Evolutionary conservation across 176 grass and related monocot genomes (phyloP).

Genomic region (Zizania latifolia): DNA sequence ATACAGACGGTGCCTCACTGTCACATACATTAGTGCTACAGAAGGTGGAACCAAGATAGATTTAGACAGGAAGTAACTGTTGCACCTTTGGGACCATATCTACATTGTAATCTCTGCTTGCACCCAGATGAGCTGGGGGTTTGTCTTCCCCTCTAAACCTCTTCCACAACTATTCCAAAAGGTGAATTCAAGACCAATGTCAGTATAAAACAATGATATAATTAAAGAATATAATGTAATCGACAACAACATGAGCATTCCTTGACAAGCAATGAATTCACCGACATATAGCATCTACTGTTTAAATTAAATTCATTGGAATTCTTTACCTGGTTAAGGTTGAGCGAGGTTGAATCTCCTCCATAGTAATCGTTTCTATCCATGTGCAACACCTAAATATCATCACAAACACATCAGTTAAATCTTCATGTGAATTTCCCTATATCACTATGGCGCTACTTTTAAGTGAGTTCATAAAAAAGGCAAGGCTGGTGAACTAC

Average conservation of each 20-base stretch:
- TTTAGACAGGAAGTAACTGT: conserved; percentile 1
- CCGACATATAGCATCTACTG: neutral
- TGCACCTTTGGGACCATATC: conserved; percentile 91
- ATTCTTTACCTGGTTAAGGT: conserved; percentile 65
- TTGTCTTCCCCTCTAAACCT: conserved; percentile 88
- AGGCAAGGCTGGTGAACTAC: neutral
- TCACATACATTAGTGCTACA: neutral
- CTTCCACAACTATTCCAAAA: conserved; percentile 67
- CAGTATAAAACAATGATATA: neutral
- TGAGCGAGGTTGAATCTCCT: conserved; percentile 92
- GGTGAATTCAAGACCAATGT: conserved; percentile 6
- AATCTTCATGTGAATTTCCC: neutral
- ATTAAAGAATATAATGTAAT: neutral
- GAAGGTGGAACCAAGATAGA: neutral
- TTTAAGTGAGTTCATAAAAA: conserved; percentile 16
- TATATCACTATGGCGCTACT: neutral
- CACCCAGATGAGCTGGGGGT: conserved; percentile 63
- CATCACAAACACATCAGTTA: neutral
- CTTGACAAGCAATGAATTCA: conserved; percentile 20
- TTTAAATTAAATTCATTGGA: neutral
- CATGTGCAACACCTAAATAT: conserved; percentile 83
- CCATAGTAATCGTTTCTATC: conserved; percentile 96
- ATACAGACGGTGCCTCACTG: neutral
- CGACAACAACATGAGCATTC: neutral
- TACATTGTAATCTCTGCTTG: conserved; percentile 93